Percentiles rank a stretch among this genome's conserved stretches.
Conservation (phyloP, 257 asterid genomes). For the Oldenlandia corymbosa region DNA sequence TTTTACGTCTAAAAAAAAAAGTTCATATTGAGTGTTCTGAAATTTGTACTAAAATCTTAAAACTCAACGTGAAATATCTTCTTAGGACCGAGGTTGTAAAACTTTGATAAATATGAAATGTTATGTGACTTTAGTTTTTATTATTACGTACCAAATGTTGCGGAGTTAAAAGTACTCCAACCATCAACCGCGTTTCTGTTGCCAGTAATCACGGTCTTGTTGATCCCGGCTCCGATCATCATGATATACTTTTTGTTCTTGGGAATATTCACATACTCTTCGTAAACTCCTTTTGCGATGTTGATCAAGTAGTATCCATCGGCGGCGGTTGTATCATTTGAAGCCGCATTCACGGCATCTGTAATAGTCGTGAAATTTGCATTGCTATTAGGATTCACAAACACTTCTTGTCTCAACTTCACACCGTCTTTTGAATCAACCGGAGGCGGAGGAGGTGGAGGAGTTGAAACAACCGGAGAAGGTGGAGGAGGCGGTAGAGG, state of each 20-base stretch:
- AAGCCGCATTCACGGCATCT: slow-evolving; percentile 60
- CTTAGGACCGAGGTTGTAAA: too few relatives aligned
- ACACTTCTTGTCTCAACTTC: slow-evolving; percentile 37
- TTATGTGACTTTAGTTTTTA: too few relatives aligned
- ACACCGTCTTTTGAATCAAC: not conserved
- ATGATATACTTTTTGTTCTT: slow-evolving; percentile 50
- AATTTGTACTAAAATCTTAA: too few relatives aligned
- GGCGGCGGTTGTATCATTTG: slow-evolving; percentile 30
- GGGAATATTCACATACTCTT: slow-evolving; percentile 49
- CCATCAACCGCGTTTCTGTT: slow-evolving; percentile 58
- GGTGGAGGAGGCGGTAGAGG: too few relatives aligned
- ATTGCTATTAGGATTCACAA: slow-evolving; percentile 49
- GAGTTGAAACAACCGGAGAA: slow-evolving; percentile 41
- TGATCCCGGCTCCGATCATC: slow-evolving; percentile 75
- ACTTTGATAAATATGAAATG: too few relatives aligned
- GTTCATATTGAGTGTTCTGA: too few relatives aligned
- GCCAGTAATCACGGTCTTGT: slow-evolving; percentile 56
- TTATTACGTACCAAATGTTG: slow-evolving; percentile 45
- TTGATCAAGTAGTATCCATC: slow-evolving; percentile 51
- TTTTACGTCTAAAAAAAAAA: too few relatives aligned
- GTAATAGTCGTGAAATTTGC: slow-evolving; percentile 46
- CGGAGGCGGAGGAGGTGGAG: slow-evolving; percentile 24
- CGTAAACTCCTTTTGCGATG: slow-evolving; percentile 51
- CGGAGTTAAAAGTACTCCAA: slow-evolving; percentile 69
- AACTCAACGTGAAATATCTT: too few relatives aligned